phyloP scores from a whole-genome alignment of 1,284 basidiomycete species.

The Kalmanozyma brasiliensis region DNA sequence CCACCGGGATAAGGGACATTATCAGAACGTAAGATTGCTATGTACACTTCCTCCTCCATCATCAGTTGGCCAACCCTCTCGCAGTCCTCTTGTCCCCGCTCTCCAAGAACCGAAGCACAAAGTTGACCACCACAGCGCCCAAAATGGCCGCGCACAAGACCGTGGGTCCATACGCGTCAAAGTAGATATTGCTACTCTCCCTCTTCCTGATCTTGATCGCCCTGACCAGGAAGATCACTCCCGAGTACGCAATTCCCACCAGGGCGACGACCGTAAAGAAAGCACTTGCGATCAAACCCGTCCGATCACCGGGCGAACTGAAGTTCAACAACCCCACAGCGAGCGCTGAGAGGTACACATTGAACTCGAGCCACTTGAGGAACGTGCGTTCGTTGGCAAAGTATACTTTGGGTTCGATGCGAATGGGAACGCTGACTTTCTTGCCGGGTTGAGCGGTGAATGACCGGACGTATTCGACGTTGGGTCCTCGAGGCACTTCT shows the following conservation, averaged over 20 bases:
- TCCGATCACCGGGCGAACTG: conserved; percentile 77
- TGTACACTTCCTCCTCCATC: background rate
- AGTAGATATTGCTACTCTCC: conserved; percentile 65
- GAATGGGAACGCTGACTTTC: conserved; percentile 88
- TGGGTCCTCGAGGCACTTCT: conserved; percentile 69
- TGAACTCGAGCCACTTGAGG: conserved; percentile 83
- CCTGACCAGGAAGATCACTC: conserved; percentile 86
- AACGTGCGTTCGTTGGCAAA: conserved; percentile 92
- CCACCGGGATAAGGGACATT: too few species aligned
- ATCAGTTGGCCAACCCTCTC: conserved; percentile 58
- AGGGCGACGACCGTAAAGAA: conserved; percentile 90
- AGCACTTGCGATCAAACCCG: conserved; percentile 83
- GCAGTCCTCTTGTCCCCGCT: conserved; percentile 30
- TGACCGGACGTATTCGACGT: conserved; percentile 74
- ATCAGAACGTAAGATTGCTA: too few species aligned
- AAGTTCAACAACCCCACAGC: conserved; percentile 78
- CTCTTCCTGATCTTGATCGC: conserved; percentile 74
- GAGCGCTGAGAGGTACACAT: conserved; percentile 72
- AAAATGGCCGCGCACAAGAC: conserved; percentile 62
- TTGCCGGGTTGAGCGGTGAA: conserved; percentile 88
- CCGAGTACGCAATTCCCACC: conserved; percentile 87
- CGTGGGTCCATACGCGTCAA: conserved; percentile 63
- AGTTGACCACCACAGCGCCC: conserved; percentile 61
- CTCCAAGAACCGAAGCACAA: conserved; percentile 59
- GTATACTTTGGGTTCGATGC: conserved; percentile 97